Base-by-base conservation (phyloP, 345 rosid species). In the Rhizophora apiculata region DNA sequence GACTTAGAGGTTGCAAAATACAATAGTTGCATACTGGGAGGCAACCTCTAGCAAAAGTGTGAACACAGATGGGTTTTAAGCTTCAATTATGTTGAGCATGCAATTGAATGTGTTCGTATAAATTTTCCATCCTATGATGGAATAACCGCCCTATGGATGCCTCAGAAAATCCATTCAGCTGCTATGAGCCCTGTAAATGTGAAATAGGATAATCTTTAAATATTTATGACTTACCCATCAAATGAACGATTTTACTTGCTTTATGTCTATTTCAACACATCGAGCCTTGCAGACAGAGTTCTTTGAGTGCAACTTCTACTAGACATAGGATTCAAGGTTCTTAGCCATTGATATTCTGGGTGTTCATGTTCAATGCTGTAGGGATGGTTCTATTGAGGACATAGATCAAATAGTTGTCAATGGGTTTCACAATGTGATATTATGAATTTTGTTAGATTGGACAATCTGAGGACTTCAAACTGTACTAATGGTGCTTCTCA, bases 361-460 rank as follows among this genome's bases (percentile, higher is more conserved):
- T 43, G 49, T 43, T 15, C 4, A 43, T 43, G 49, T 43, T 43
- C 49, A 24, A 24, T 11, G 31, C 19, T 67, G 27, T 26, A 13
- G 22, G 29, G 1, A 48, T 64, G 56, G 5, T 6, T 64, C 21
- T 15, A 31, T 52, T 43, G 9, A 27, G 19, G 32, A 8, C 8
- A 60, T 49, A 49, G 31, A 10, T n/a, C 15, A 30, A 39, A 20
- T 8, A 52, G 57, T 30, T 36, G 6, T 29, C 31, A 62, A 37
- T 75, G 68, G 66, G 61, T 22, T 48, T 43, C 26, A 59, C 57
- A 60, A 66, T 43, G 27, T 72, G 31, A 49, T 59, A 34, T 67
- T 48, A 52, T 32, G 24, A 56, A 51, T 51, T 77, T 81, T 75
- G 74, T 72, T 76, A 91, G 98, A 85, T 78, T 88, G 84, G 86